A percentile compares a stretch with the other conserved stretches of the same genome.
Evolutionary conservation across 495 filamentous ascomycete genomes (phyloP).

Genomic region (Penicillium diatomitis): DNA sequence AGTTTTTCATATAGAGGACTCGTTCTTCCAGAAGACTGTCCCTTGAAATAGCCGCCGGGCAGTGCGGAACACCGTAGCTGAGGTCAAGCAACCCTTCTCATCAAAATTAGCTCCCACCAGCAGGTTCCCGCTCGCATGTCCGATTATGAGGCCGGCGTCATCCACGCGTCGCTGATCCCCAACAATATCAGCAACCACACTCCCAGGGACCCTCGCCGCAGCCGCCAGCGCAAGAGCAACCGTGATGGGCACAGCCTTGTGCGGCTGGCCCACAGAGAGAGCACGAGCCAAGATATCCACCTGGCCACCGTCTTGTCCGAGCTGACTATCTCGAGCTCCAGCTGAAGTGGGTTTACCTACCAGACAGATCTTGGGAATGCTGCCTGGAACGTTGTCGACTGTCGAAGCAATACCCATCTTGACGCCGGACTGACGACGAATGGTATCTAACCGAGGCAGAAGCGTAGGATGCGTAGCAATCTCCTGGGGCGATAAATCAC

Average conservation of each 20-base stretch:
- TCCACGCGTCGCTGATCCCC: conserved; percentile 13
- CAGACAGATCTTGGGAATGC: conserved; percentile 59
- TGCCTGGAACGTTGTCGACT: conserved; percentile 38
- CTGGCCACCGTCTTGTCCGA: conserved; percentile 12
- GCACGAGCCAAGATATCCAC: conserved; percentile 39
- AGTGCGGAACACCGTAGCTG: conserved; percentile 46
- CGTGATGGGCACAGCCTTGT: conserved; percentile 44
- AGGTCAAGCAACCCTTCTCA: conserved; percentile 28
- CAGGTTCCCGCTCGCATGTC: conserved; percentile 53
- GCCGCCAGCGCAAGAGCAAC: conserved; percentile 33
- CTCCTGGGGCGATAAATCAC: conserved; percentile 43
- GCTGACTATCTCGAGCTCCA: conserved; percentile 7
- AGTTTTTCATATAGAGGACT: not conserved
- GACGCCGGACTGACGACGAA: conserved; percentile 49
- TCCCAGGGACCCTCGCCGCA: conserved; percentile 32
- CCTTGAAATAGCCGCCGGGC: conserved; percentile 50
- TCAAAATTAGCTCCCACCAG: conserved; percentile 42
- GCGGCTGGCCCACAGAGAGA: conserved; percentile 48
- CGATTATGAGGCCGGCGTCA: conserved; percentile 40
- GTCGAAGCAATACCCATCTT: conserved; percentile 51
- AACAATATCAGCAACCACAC: conserved; percentile 29
- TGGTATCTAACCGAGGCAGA: conserved; percentile 46
- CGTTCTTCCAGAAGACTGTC: conserved; percentile 41
- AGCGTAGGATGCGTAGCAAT: conserved; percentile 40
- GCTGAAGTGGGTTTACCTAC: conserved; percentile 33